Conservation (phyloP, 2,329 filamentous ascomycete species). For the Coniochaeta sp. region DNA sequence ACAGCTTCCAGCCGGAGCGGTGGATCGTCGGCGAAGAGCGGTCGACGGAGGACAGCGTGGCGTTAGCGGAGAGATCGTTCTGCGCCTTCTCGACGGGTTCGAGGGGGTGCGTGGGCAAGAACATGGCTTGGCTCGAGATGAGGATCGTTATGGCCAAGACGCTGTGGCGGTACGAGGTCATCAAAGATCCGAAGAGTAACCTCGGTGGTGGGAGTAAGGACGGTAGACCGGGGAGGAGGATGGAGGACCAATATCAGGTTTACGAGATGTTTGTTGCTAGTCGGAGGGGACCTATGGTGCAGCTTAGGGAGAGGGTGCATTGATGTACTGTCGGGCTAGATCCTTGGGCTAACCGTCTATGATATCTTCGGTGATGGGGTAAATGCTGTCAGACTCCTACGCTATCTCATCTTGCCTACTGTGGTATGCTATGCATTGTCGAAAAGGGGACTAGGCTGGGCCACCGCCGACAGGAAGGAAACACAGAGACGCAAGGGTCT, state of each 20-base stretch:
- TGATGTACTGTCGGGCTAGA: too few relatives aligned
- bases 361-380: too few relatives aligned
- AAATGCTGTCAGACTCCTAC: too few relatives aligned
- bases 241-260: slow-evolving; percentile 17
- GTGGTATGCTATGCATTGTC: too few relatives aligned
- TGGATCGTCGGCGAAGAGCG: slow-evolving; percentile 14
- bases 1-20: slow-evolving; percentile 13
- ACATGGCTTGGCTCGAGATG: slow-evolving; percentile 17
- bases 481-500: too few relatives aligned
- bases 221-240: slow-evolving; percentile 5
- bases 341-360: too few relatives aligned
- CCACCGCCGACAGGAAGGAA: too few relatives aligned
- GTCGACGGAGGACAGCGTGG: slow-evolving; percentile 9
- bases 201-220: slow-evolving; percentile 14
- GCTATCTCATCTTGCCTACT: too few relatives aligned
- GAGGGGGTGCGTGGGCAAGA: slow-evolving; percentile 8
- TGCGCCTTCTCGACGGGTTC: slow-evolving; percentile 14
- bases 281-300: slow-evolving; percentile 15
- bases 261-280: slow-evolving; percentile 17
- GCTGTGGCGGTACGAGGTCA: slow-evolving; percentile 8
- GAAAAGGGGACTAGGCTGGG: too few relatives aligned
- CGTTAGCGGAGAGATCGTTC: slow-evolving; percentile 6
- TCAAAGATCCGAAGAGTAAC: not conserved
- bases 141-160: slow-evolving; percentile 15
- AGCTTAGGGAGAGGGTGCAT: slow-evolving; percentile 14